Evolutionary conservation across 2,329 filamentous ascomycete species (phyloP), one percentile per base, ranked within the genome.

Genomic region (Arthroderma sp.): DNA sequence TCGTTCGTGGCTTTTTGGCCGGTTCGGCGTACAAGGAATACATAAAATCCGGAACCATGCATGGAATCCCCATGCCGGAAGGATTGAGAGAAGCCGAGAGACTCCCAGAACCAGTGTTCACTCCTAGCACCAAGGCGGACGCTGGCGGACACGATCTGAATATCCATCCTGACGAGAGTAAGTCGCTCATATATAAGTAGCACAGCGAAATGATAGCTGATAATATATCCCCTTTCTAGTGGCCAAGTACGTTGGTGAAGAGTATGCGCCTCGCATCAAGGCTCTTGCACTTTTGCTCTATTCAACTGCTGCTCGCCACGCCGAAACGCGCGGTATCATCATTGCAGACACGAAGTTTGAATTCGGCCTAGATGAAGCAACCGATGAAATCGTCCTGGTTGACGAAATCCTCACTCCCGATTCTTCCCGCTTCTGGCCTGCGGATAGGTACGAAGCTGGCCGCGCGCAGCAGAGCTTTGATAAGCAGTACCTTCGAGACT

Each of bases 1-100:
- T 89, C 50, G 84, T 93, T n/a, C 79, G 86, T 47, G 87, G 87
- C 53, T 94, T 94, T 68, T 79, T 94, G 59, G 87, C 87, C 4
- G 87, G 87, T 37, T 83, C 79, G 38, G 86, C 84, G 0, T 94
- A 85, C 82, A 72, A 72, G 34, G 86, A 94, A 67, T 85, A 91
- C 68, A 68, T 77, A 59, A 72, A 74, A 52, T 71, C 66, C 15
- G 83, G 84, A 43, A 93, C 85, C 1, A 82, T 94, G 10, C 85
- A 94, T 64, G 85, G 85, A 22, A 80, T 88, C 52, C 58, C 72
- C 10, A 71, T 86, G 52, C 75, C 81, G 1, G 63, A 70, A 3
- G 85, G 84, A 1, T 66, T 94, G 50, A 64, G 72, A 57, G 81
- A 84, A 61, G 85, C 79, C 55, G 71, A 83, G 61, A 75, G 75